Percentiles rank a stretch among this genome's conserved stretches.
phyloP scores from a whole-genome alignment of 2,329 filamentous ascomycete genomes.

The Colletotrichum paranaense region DNA sequence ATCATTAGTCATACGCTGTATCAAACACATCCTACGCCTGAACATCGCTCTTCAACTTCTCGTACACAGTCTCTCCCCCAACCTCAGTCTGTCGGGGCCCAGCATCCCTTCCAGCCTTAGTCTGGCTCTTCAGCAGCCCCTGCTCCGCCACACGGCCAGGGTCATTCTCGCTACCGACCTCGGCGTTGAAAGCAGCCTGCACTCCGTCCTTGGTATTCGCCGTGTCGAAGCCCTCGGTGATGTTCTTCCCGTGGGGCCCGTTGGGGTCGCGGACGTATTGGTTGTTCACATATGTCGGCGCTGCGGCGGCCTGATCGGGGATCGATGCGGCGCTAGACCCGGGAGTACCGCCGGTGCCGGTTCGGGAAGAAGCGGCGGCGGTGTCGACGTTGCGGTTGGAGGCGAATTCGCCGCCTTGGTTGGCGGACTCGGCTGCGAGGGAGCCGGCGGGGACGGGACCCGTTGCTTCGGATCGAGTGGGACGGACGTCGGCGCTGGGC shows the following conservation, averaged over 20 bases:
- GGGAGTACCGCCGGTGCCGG: constrained; percentile 14
- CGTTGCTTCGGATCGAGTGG: constrained; percentile 67
- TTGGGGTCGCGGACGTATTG: constrained; percentile 44
- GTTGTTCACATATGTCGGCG: constrained; percentile 52
- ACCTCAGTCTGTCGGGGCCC: constrained; percentile 42
- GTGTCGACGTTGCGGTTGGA: constrained; percentile 66
- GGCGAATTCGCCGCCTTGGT: constrained; percentile 68
- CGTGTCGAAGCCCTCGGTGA: constrained; percentile 49
- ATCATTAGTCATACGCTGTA: background rate
- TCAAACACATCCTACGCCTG: constrained; percentile 3
- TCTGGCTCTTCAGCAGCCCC: constrained; percentile 48
- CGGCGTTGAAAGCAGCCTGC: constrained; percentile 51
- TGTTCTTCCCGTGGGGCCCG: constrained; percentile 57
- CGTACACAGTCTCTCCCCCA: constrained; percentile 43
- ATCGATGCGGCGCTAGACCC: constrained; percentile 24
- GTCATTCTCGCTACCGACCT: constrained; percentile 60
- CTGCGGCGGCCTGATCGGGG: constrained; percentile 39
- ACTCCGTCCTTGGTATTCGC: constrained; percentile 48
- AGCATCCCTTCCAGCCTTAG: constrained; percentile 38
- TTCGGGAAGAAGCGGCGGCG: constrained; percentile 47
- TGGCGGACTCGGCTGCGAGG: constrained; percentile 79
- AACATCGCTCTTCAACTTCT: constrained; percentile 42
- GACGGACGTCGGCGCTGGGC: constrained; percentile 56
- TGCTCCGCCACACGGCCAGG: constrained; percentile 58
- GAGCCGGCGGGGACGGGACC: constrained; percentile 76